Evolutionary conservation across 306 rosid genomes (phyloP), one percentile per base, ranked within the genome.

Genomic region (Pterocarpus macrocarpus): DNA sequence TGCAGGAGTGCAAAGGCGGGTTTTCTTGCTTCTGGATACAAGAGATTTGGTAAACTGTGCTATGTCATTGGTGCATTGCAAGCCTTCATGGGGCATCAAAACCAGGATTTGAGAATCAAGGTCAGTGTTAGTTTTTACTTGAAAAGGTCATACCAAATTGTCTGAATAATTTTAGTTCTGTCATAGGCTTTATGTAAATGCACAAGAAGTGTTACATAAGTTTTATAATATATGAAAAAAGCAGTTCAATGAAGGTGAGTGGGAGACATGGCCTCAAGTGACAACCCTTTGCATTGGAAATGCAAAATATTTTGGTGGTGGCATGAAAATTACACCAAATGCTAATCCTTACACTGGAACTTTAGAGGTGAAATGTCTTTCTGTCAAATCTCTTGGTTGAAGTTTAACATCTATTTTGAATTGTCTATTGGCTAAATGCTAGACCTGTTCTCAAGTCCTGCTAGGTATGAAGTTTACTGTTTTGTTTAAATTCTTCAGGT

Each of bases 1-100:
- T 83, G 81, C 84, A 95, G 99, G 93, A 95, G 96, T 69, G 99
- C 99, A 28, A 95, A 93, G 85, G 99, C 98, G 43, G 99, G 99
- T 7, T 95, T 84, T 85, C 85, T 85, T 83, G 94, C 97, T 79
- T 88, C 98, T 74, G 87, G 90, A 71, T 93, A 90, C 81, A 95
- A 95, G 87, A 91, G 86, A 82, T 91, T 93, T 52, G 99, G 99
- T 63, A 93, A 93, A 73, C 83, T 95, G 66, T 95, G 99, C 85
- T 95, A 95, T 64, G 79, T 95, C 59, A 85, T 95, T 77, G 99
- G 98, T 85, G 89, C 99, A 68, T 87, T 95, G 89, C 97, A 89
- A 78, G 98, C 90, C 79, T 95, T 95, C 86, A 82, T 89, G 77
- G 97, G 98, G 73, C 99, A 95, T 86, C 76, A 38, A 64, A 95